Evolutionary conservation across 768 basidiomycete genomes (phyloP), one percentile per base, ranked within the genome.

Genomic region (Mrakia blollopis): DNA sequence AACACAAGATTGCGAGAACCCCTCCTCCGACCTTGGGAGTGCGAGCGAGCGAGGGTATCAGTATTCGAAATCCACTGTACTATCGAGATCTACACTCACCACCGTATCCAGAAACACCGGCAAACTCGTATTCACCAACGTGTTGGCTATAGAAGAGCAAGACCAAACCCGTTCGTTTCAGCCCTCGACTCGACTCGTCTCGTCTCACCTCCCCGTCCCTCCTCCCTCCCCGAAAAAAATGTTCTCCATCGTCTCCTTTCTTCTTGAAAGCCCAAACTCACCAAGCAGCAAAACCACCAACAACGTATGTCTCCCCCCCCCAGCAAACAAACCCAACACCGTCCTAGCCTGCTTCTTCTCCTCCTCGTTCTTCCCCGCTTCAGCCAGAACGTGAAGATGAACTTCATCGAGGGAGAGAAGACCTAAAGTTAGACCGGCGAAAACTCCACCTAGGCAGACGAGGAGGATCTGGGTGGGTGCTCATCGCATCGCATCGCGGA

Each of bases 21-120:
- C 71, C 71, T 32, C 71, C 71, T 69, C 67, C 67, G n/a, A 69
- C 67, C 67, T 69, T n/a, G n/a, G n/a, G n/a, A n/a, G n/a, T n/a
- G 41, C 41, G 39, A 37, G 37, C 5, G 62, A 30, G 23, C 30
- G 9, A 32, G 18, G 32, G n/a, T 3, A 35, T 30, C 47, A 50
- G 18, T 21, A 1, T 3, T 41, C 39, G 11, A 11, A 5, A 41
- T 41, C 39, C n/a, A 41, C 47, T 21, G 1, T 18, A 16, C 47
- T 3, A 50, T 50, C 47, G 5, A 50, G 13, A 16, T 0, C 21
- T 3, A 30, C n/a, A 37, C 72, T 28, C 23, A 73, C 72, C 23
- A 73, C 60, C 16, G 35, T 37, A 62, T 73, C 72, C 72, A 73
- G n/a, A 30, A 73, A 73, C 8, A 73, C 54, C 1, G 72, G 72